Base-by-base conservation (phyloP, 2,329 filamentous ascomycete genomes). In the Calonectria pauciramosa region DNA sequence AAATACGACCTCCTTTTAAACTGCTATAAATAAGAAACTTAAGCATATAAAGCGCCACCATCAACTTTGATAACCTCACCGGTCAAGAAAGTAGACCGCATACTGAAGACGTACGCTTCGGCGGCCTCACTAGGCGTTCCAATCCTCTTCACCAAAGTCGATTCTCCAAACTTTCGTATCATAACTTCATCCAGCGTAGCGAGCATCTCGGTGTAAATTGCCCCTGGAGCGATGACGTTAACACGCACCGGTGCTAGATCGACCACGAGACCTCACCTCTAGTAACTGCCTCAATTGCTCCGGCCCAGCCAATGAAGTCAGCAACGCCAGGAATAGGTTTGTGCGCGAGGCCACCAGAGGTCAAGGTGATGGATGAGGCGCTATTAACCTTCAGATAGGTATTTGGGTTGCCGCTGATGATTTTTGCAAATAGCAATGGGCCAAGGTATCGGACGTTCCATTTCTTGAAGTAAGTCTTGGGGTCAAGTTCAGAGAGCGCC, bases 161-260 rank as follows among this genome's bases (percentile, higher is more conserved):
- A 59, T 36, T 59, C 54, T 36, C 54, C 54, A 59, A 59, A 59
- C 13, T 59, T 59, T 14, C 14, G 18, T 59, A 59, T 59, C 54
- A 59, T 59, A 8, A 18, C 3, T 2, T 59, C 54, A n/a, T 36
- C 54, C 30, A 59, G 54, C 18, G 54, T 36, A 59, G 30, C 54
- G 32, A 59, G 54, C 54, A 59, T 59, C 54, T 59, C 54, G 20
- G 54, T 59, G 54, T 59, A 34, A 10, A 59, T 59, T 34, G 54
- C 54, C 9, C 30, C 54, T 14, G 54, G 54, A 16, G 54, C 30
- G 30, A 59, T 32, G 18, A 59, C 54, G n/a, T 59, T 59, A 1
- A 59, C 54, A n/a, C 54, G 54, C 8, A 59, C 20, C 18, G 54
- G 54, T 9, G 54, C 30, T 4, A 59, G 18, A 16, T 59, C 30